A percentile compares a stretch with the other conserved stretches of the same genome.
These are phyloP conservation scores for Spinellus fusiger DNA, from an alignment of 192 early-diverging fungal species.

Conservation along the genomic window DNA sequence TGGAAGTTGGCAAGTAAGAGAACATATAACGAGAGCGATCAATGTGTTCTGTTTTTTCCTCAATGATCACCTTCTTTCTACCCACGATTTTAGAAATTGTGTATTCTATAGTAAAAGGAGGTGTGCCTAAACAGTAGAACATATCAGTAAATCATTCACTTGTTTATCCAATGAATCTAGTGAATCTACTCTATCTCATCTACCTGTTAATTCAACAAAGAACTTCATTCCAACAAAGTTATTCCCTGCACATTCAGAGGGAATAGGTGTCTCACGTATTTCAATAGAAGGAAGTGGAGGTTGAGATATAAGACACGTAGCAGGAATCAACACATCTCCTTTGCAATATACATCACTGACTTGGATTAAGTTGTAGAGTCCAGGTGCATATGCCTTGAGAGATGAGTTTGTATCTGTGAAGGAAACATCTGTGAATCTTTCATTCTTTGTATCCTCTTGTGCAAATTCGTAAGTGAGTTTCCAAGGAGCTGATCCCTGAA, in stretches of 20 bases:
- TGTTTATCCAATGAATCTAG: not conserved
- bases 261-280: slow-evolving; percentile 28
- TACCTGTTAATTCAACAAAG: slow-evolving; percentile 22
- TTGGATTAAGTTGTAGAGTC: slow-evolving; percentile 28
- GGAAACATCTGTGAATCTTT: not conserved
- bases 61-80: slow-evolving; percentile 5
- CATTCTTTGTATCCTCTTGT: not conserved
- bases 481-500: slow-evolving; percentile 25
- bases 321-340: slow-evolving; percentile 26
- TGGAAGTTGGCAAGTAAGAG: slow-evolving; percentile 20
- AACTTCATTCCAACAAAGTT: slow-evolving; percentile 32
- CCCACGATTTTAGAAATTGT: slow-evolving; percentile 15
- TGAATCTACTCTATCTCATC: not conserved
- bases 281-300: slow-evolving; percentile 24
- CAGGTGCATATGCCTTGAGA: slow-evolving; percentile 15
- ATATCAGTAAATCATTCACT: no score
- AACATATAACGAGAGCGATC: slow-evolving; percentile 30
- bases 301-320: slow-evolving; percentile 24
- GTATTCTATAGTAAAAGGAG: slow-evolving; percentile 27
- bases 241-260: slow-evolving; percentile 26
- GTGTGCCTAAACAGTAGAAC: slow-evolving; percentile 8
- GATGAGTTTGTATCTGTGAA: not conserved
- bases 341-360: slow-evolving; percentile 29
- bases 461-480: slow-evolving; percentile 15
- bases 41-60: slow-evolving; percentile 1